A percentile compares a stretch with the other conserved stretches of the same genome.
These are phyloP conservation scores for Leccinum holopus DNA, from an alignment of 1,284 basidiomycete genomes.

Conservation along the genomic window DNA sequence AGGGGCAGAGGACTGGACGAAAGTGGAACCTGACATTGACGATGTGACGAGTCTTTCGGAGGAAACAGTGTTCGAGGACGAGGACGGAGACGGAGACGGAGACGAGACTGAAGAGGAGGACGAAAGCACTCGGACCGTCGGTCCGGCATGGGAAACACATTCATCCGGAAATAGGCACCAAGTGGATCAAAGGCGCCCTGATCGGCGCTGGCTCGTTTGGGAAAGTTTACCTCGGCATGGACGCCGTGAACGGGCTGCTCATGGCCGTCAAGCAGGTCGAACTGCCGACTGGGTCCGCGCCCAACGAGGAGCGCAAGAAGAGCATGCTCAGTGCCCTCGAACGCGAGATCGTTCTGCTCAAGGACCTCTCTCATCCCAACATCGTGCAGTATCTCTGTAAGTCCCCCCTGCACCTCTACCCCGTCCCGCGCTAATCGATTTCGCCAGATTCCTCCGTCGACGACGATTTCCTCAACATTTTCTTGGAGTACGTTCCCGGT, in stretches of 20 bases:
- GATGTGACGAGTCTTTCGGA: slow-evolving; percentile 39
- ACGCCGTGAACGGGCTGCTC: slow-evolving; percentile 86
- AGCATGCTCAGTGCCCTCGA: slow-evolving; percentile 95
- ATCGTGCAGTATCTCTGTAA: slow-evolving; percentile 97
- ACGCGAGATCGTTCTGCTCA: slow-evolving; percentile 93
- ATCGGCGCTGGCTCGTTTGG: slow-evolving; percentile 98
- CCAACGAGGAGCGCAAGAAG: slow-evolving; percentile 92
- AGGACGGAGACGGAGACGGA: slow-evolving; percentile 38
- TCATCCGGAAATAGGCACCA: slow-evolving; percentile 56
- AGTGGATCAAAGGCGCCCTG: slow-evolving; percentile 99
- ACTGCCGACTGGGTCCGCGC: slow-evolving; percentile 80
- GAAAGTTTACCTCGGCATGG: slow-evolving; percentile 97
- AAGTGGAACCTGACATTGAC: slow-evolving; percentile 50
- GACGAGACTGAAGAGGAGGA: slow-evolving; percentile 52
- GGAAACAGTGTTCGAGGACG: slow-evolving; percentile 48
- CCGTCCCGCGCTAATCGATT: background rate
- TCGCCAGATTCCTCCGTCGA: slow-evolving; percentile 82
- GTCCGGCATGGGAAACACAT: background rate
- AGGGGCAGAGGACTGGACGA: slow-evolving; percentile 68
- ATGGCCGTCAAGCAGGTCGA: slow-evolving; percentile 99
- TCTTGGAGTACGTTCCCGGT: slow-evolving; percentile 98
- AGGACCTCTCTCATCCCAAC: slow-evolving; percentile 94
- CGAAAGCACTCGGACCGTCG: slow-evolving; percentile 35
- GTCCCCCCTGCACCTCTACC: slow-evolving; percentile 28
- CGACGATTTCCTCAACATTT: slow-evolving; percentile 91